Evolutionary conservation across 352 stramenopile genomes (phyloP).

Genomic region (Phytophthora chlamydospora): DNA sequence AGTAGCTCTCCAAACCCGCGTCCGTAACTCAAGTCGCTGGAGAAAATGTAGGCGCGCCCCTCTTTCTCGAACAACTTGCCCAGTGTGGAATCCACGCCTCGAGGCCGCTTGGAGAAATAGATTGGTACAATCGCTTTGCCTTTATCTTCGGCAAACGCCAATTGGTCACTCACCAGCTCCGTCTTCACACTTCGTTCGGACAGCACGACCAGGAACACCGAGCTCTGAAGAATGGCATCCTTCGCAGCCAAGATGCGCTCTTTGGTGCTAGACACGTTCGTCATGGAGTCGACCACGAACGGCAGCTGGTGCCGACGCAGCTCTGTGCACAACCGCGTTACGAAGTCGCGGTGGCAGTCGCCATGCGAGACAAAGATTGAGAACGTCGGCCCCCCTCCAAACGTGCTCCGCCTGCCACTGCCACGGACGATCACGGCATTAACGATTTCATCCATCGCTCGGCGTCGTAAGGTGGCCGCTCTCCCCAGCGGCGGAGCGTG

Average conservation of each 20-base stretch:
- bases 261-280: conserved; percentile 76
- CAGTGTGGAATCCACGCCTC: conserved; percentile 49
- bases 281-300: conserved; percentile 70
- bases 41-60: conserved; percentile 54
- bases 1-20: conserved; percentile 66
- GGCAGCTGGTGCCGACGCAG: conserved; percentile 53
- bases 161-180: conserved; percentile 82
- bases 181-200: conserved; percentile 79
- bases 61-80: conserved; percentile 44
- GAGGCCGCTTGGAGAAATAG: conserved; percentile 63
- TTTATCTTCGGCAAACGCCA: conserved; percentile 86
- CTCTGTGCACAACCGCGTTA: conserved; percentile 58
- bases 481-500: conserved; percentile 24
- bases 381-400: conserved; percentile 34
- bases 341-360: conserved; percentile 76
- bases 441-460: conserved; percentile 60
- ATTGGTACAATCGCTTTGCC: conserved; percentile 78
- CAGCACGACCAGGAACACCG: conserved; percentile 75
- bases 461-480: conserved; percentile 25
- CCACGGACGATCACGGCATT: conserved; percentile 55
- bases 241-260: conserved; percentile 79
- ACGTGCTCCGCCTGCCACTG: conserved; percentile 23
- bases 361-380: conserved; percentile 83
- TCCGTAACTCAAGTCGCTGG: conserved; percentile 67
- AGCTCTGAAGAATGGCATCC: conserved; percentile 75